Percentiles rank a stretch among this genome's conserved stretches.
phyloP scores from a whole-genome alignment of 2,329 filamentous ascomycete species.

The Leptographium radiaticola region DNA sequence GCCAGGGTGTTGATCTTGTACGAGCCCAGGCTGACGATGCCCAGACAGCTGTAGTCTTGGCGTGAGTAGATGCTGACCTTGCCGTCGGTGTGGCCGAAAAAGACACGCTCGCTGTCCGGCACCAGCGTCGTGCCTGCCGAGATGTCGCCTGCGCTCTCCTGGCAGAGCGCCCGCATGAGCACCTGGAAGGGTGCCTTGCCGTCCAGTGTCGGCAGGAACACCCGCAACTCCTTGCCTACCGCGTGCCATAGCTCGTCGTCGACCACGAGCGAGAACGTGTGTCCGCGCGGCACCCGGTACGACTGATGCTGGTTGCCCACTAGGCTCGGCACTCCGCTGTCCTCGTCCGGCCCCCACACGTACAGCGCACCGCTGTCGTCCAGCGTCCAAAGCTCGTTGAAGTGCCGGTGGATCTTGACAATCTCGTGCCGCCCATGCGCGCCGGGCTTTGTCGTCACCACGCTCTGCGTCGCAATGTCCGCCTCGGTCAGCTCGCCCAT shows the following conservation, averaged over 20 bases:
- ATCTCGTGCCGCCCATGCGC: conserved; percentile 72
- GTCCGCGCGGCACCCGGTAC: conserved; percentile 66
- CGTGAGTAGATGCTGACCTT: conserved; percentile 90
- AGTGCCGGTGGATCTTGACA: conserved; percentile 72
- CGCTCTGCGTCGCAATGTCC: conserved; percentile 60
- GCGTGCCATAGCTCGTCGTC: conserved; percentile 80
- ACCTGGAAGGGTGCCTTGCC: conserved; percentile 63
- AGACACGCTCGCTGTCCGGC: conserved; percentile 65
- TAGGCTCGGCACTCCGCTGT: conserved; percentile 56
- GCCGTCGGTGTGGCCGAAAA: conserved; percentile 84
- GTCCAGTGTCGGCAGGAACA: conserved; percentile 63
- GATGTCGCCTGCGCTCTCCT: conserved; percentile 69
- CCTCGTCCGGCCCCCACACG: conserved; percentile 69
- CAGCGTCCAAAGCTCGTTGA: conserved; percentile 84
- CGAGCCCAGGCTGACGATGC: conserved; percentile 71
- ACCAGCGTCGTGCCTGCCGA: conserved; percentile 69
- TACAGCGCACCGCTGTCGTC: conserved; percentile 80
- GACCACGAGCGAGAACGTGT: conserved; percentile 82
- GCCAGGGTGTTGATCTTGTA: conserved; percentile 90
- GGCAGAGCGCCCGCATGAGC: conserved; percentile 54
- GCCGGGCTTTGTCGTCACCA: conserved; percentile 53
- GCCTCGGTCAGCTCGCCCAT: conserved; percentile 81
- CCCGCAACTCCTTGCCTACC: conserved; percentile 70
- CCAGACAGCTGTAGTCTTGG: conserved; percentile 62
- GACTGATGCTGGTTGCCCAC: conserved; percentile 57